Base-by-base conservation (phyloP, 768 basidiomycete genomes). In the Boletus huronensis region DNA sequence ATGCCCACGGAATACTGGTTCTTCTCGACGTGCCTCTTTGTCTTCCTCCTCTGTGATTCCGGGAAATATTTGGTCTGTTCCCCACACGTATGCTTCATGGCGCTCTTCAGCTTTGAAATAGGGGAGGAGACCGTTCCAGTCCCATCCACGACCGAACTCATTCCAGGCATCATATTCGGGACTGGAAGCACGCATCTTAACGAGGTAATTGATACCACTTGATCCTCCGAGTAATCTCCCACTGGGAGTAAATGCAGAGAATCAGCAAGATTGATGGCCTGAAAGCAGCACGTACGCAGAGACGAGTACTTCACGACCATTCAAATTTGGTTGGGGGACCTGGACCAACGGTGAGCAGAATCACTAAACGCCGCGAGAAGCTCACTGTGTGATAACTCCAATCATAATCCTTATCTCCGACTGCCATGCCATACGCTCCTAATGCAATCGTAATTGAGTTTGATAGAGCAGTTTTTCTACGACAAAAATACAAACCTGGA, bases 191-290 rank as follows among this genome's bases (percentile, higher is more conserved):
- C 61, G 62, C 58, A 62, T 64, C 35, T 58, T 64, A 21, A 35
- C 58, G 21, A 62, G 54, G 16, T 5, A 53, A 38, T 62, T 62
- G 38, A 62, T 62, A 16, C 45, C 61, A 46, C 61, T 62, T 8
- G 61, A 60, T 36, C 61, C 61, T 32, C 61, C 61, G 5, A 62
- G 58, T 31, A 62, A 35, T 31, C 62, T 59, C 34, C 61, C 61
- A 9, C 61, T 62, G 29, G 2, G 8, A 38, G 26, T 3, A 16
- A n/a, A 41, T 14, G 25, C 6, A 25, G 29, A 14, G 8, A 17
- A 36, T 61, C 8, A 36, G 19, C 1, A 28, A n/a, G 2, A 19
- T 17, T 6, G 25, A 3, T 14, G 19, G 1, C 5, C 6, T 9
- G 11, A 35, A 11, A 19, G n/a, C 5, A 19, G 10, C 7, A 50